These are phyloP conservation scores for Ceratocystis papillata DNA, from an alignment of 2,329 filamentous ascomycete species.

Conservation along the genomic window DNA sequence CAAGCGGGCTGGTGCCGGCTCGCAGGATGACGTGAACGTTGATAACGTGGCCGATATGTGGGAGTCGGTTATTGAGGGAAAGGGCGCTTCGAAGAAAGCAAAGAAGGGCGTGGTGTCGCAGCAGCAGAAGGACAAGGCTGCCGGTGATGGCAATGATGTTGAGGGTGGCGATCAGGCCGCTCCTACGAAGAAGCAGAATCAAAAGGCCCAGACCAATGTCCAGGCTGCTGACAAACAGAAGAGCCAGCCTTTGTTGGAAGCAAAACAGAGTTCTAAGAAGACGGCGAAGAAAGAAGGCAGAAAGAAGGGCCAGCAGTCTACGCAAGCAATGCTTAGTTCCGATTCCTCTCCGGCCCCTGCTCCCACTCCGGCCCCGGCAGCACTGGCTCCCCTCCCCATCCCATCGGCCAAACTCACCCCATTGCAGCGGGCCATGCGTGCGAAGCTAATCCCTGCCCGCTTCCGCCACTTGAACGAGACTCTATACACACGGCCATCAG, in stretches of 20 bases:
- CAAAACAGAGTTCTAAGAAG: constrained; percentile 22
- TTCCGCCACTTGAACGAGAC: constrained; percentile 97
- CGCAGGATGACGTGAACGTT: constrained; percentile 43
- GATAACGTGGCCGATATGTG: constrained; percentile 69
- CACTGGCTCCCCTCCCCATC: constrained; percentile 34
- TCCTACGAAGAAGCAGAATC: constrained; percentile 6
- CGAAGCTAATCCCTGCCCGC: constrained; percentile 86
- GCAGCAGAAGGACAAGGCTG: constrained; percentile 26
- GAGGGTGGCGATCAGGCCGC: neutral
- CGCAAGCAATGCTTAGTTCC: constrained; percentile 25
- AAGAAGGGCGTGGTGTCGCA: constrained; percentile 28
- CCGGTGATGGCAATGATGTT: neutral
- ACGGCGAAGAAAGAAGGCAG: constrained; percentile 28
- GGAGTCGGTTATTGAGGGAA: constrained; percentile 66
- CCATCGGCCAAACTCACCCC: constrained; percentile 61
- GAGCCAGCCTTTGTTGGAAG: constrained; percentile 25
- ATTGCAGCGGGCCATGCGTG: constrained; percentile 84
- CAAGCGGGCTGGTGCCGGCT: constrained; percentile 37
- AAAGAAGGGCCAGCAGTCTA: constrained; percentile 33
- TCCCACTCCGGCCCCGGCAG: constrained; percentile 26
- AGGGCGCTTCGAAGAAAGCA: constrained; percentile 31
- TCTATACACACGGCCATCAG: constrained; percentile 83
- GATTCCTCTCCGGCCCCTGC: constrained; percentile 25
- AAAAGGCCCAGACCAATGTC: neutral
- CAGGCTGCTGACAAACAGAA: constrained; percentile 27